These are phyloP conservation scores for Parietaria judaica DNA, from an alignment of 306 rosid species.

Conservation along the genomic window DNA sequence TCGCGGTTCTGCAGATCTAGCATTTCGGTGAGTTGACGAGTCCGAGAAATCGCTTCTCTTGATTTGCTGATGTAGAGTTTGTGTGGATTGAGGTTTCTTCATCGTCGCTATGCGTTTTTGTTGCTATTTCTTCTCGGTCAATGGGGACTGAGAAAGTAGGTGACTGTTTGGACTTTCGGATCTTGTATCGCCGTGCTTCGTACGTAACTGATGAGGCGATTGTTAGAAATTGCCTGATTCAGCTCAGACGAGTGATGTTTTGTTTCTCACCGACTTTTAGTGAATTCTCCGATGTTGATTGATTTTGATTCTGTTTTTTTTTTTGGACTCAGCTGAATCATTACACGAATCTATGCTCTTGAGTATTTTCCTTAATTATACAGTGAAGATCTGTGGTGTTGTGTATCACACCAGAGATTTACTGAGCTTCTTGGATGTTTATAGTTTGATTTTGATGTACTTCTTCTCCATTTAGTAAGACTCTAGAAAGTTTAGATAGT, in stretches of 20 bases:
- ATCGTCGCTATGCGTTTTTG: background rate
- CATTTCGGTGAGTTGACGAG: conserved; percentile 34
- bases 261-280: no score
- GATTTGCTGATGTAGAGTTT: background rate
- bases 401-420: background rate
- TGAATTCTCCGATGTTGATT: background rate
- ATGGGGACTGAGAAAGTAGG: background rate
- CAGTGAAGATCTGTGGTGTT: background rate
- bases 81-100: background rate
- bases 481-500: background rate
- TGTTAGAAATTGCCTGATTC: background rate
- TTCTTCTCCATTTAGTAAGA: background rate
- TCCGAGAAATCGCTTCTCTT: conserved; percentile 18
- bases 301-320: background rate
- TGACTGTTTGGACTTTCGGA: no score
- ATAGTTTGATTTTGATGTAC: background rate
- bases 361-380: background rate
- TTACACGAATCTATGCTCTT: background rate
- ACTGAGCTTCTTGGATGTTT: background rate
- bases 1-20: conserved; percentile 42
- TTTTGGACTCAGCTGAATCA: background rate
- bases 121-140: background rate
- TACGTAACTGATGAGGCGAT: background rate
- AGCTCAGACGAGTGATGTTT: background rate
- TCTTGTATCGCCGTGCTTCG: no score